phyloP scores from a whole-genome alignment of 2,329 filamentous ascomycete species.

The Claviceps paspali region DNA sequence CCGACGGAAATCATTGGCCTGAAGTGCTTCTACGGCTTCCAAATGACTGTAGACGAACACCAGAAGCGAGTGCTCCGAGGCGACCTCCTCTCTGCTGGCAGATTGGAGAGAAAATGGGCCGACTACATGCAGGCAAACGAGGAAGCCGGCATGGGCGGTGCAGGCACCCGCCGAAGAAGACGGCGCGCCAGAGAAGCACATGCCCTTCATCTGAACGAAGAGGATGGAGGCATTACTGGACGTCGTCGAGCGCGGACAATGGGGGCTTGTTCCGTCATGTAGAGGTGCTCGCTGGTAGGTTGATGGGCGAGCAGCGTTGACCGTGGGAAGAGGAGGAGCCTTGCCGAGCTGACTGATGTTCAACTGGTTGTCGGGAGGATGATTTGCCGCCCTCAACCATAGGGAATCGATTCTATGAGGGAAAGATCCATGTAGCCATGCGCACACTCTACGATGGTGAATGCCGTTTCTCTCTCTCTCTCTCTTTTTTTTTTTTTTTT shows the following conservation, averaged over 20 bases:
- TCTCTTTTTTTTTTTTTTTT: not conserved
- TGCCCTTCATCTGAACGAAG: conserved; percentile 65
- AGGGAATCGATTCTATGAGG: too few species aligned
- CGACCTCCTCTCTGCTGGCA: conserved; percentile 55
- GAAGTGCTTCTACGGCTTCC: conserved; percentile 92
- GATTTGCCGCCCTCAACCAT: too few species aligned
- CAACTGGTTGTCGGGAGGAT: too few species aligned
- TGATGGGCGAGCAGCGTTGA: too few species aligned
- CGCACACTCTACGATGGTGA: too few species aligned
- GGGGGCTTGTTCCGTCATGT: conserved; percentile 50
- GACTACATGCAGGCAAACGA: conserved; percentile 88
- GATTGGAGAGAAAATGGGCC: conserved; percentile 83
- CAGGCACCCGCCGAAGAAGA: conserved; percentile 52
- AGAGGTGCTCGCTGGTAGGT: conserved; percentile 15
- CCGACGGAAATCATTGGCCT: conserved; percentile 69
- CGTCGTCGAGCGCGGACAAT: conserved; percentile 50
- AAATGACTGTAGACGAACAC: conserved; percentile 89
- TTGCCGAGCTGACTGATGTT: too few species aligned
- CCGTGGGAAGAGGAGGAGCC: too few species aligned
- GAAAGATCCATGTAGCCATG: too few species aligned
- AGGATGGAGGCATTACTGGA: conserved; percentile 45
- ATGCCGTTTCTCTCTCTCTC: too few species aligned
- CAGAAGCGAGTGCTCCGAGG: conserved; percentile 70
- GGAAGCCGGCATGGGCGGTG: conserved; percentile 58
- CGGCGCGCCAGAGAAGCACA: conserved; percentile 71